These are phyloP conservation scores for Neurospora sp. DNA, from an alignment of 2,329 filamentous ascomycete species.

Conservation along the genomic window DNA sequence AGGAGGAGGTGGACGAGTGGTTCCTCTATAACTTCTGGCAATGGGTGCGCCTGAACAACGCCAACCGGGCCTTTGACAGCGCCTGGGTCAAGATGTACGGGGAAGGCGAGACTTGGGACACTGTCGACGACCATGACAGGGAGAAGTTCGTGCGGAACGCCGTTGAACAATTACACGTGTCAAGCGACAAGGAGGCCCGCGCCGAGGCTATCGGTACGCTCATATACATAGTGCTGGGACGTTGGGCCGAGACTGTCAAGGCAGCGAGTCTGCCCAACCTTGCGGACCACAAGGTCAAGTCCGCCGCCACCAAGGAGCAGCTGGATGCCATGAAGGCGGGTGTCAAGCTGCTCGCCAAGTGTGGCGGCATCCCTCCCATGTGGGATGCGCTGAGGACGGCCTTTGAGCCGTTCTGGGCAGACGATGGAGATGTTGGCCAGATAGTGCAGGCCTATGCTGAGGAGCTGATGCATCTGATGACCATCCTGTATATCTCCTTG, in stretches of 20 bases:
- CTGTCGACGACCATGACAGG: slow-evolving; percentile 46
- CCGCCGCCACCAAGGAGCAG: slow-evolving; percentile 44
- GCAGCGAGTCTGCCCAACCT: slow-evolving; percentile 28
- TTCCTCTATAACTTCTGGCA: slow-evolving; percentile 88
- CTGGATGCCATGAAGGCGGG: slow-evolving; percentile 49
- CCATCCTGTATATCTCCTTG: slow-evolving; percentile 50
- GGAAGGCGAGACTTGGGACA: slow-evolving; percentile 50
- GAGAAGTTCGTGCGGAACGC: slow-evolving; percentile 47
- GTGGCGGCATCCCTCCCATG: slow-evolving; percentile 39
- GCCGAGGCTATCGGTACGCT: slow-evolving; percentile 46
- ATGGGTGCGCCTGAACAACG: slow-evolving; percentile 64
- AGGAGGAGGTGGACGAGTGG: slow-evolving; percentile 94
- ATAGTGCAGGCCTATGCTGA: slow-evolving; percentile 44
- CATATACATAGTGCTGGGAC: slow-evolving; percentile 54
- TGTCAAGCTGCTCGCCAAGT: slow-evolving; percentile 39
- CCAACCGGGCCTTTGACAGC: slow-evolving; percentile 66
- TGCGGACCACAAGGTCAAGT: slow-evolving; percentile 32
- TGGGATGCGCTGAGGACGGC: slow-evolving; percentile 40
- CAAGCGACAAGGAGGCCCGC: slow-evolving; percentile 35
- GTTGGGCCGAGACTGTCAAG: slow-evolving; percentile 58
- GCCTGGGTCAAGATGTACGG: slow-evolving; percentile 52
- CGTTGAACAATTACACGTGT: slow-evolving; percentile 33
- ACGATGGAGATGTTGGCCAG: slow-evolving; percentile 39
- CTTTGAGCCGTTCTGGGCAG: slow-evolving; percentile 45
- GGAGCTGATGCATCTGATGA: slow-evolving; percentile 53